Percentiles rank a stretch among this genome's conserved stretches.
Conservation (phyloP, 2,329 filamentous ascomycete species). For the Calonectria crousiana region DNA sequence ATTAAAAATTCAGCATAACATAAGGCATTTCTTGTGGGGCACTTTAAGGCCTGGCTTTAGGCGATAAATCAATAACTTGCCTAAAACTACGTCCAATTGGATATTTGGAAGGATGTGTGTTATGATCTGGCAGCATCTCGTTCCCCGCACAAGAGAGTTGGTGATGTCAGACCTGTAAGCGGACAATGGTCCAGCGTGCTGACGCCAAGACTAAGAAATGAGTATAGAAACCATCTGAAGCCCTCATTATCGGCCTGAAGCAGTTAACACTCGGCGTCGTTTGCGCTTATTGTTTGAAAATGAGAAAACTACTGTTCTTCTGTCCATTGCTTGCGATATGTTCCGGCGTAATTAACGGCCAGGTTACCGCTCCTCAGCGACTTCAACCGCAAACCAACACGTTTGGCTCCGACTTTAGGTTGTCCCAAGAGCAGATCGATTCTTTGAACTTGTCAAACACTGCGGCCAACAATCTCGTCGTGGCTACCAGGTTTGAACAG, state of each 20-base stretch:
- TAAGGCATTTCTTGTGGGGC: too few relatives aligned
- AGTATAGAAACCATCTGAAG: neutral
- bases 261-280: too few relatives aligned
- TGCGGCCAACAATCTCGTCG: slow-evolving; percentile 14
- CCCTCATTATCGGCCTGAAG: neutral
- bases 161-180: neutral
- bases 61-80: too few relatives aligned
- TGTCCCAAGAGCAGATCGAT: neutral
- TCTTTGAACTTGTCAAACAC: neutral
- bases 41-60: too few relatives aligned
- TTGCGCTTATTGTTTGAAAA: neutral
- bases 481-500: slow-evolving; percentile 28
- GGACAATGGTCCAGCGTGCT: neutral
- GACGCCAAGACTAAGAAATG: neutral
- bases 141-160: neutral
- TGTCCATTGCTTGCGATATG: neutral
- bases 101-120: neutral
- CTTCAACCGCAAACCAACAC: neutral
- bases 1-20: too few relatives aligned
- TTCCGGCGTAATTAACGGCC: neutral
- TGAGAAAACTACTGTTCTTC: neutral
- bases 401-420: neutral
- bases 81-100: neutral
- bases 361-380: neutral
- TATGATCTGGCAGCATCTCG: neutral